phyloP scores from a whole-genome alignment of 1,139 yeast genomes.

The Kodamaea plutei region DNA sequence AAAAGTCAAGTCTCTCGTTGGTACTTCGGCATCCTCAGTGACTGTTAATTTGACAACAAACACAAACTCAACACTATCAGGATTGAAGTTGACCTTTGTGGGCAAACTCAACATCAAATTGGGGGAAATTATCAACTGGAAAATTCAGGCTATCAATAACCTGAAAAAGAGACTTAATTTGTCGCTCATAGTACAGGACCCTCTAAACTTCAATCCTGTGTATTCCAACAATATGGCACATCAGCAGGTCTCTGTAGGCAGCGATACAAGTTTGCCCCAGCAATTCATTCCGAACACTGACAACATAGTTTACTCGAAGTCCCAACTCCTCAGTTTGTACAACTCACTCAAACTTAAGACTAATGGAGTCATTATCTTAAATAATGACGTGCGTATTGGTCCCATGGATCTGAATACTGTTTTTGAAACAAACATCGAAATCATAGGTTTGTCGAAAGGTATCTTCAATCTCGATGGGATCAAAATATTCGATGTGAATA shows the following conservation, averaged over 20 bases:
- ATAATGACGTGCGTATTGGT: constrained; percentile 64
- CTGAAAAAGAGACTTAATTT: constrained; percentile 45
- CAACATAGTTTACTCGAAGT: constrained; percentile 18
- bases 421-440: constrained; percentile 57
- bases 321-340: constrained; percentile 31
- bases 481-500: constrained; percentile 54
- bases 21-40: constrained; percentile 37
- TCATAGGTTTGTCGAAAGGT: constrained; percentile 65
- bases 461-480: constrained; percentile 63
- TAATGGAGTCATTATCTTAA: constrained; percentile 54
- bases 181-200: constrained; percentile 34
- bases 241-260: constrained; percentile 5
- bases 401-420: constrained; percentile 60
- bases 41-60: constrained; percentile 40
- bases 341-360: constrained; percentile 32
- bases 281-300: constrained; percentile 9
- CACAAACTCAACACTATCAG: constrained; percentile 33
- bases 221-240: constrained; percentile 5
- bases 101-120: constrained; percentile 60
- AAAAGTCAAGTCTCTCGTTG: constrained; percentile 14
- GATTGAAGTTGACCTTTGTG: constrained; percentile 56
- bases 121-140: constrained; percentile 63
- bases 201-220: constrained; percentile 21
- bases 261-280: constrained; percentile 4
- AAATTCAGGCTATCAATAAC: constrained; percentile 63